phyloP scores from a whole-genome alignment of 179 eudicot species.

The Spergularia azorica region DNA sequence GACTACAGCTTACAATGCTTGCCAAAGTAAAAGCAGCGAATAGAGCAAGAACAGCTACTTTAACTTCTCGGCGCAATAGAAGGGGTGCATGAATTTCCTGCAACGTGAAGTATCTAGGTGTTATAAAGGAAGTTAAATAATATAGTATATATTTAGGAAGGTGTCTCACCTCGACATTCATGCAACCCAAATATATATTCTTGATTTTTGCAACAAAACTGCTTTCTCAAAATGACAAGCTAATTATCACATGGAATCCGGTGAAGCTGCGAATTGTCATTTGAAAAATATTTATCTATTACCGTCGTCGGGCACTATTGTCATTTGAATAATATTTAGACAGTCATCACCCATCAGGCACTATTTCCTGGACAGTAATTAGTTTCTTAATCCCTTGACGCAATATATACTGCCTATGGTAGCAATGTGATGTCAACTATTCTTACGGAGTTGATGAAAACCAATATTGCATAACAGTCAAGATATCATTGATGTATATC shows the following conservation, averaged over 20 bases:
- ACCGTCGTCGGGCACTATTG: neutral
- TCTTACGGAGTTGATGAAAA: neutral
- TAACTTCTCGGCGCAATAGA: conserved; percentile 68
- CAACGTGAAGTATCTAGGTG: conserved; percentile 9
- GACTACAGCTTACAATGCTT: conserved; percentile 73
- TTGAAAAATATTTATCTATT: neutral
- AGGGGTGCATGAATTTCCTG: conserved; percentile 93
- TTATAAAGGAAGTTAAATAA: neutral
- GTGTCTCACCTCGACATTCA: neutral
- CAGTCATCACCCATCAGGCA: neutral
- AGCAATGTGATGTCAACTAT: no score
- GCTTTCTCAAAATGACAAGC: neutral
- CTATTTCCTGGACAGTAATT: neutral
- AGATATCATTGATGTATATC: conserved; percentile 8
- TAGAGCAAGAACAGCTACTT: conserved; percentile 62
- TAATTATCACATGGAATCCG: neutral
- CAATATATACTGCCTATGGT: neutral
- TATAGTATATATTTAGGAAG: neutral
- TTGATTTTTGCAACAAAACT: neutral
- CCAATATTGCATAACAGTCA: neutral
- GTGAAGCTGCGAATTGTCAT: no score
- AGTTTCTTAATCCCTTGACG: neutral
- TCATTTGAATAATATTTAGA: no score
- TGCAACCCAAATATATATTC: neutral
- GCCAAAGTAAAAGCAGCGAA: conserved; percentile 75